These are phyloP conservation scores for Rhodotorula graminis DNA, from an alignment of 768 basidiomycete genomes.

Conservation along the genomic window DNA sequence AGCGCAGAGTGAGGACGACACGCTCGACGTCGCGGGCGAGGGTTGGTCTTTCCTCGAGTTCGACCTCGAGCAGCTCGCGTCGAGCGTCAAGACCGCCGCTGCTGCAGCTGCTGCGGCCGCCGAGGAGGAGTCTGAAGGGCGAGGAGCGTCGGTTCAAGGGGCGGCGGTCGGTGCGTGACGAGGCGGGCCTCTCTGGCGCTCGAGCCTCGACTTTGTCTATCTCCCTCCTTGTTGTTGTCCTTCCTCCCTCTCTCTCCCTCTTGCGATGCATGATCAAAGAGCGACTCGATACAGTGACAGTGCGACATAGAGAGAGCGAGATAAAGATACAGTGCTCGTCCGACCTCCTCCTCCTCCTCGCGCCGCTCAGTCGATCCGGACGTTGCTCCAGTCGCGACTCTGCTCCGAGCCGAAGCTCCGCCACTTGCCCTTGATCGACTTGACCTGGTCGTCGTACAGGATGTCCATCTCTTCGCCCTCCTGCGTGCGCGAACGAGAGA, in stretches of 20 bases:
- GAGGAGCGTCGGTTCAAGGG: not conserved
- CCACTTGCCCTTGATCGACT: conserved; percentile 32
- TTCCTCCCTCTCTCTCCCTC: too few species aligned
- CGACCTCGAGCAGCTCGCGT: conserved; percentile 4
- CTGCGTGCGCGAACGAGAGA: not conserved
- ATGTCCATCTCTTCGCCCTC: conserved; percentile 15
- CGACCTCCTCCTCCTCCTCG: not conserved
- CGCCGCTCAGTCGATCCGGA: conserved; percentile 16
- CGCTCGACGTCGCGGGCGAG: not conserved
- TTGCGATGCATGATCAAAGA: not conserved
- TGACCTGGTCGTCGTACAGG: conserved; percentile 19
- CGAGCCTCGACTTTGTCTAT: not conserved
- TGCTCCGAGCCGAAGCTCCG: conserved; percentile 20
- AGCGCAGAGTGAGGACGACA: not conserved
- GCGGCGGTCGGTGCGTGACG: not conserved
- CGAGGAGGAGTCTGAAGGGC: not conserved
- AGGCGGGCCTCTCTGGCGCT: too few species aligned
- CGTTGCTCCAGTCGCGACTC: conserved; percentile 19
- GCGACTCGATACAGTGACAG: too few species aligned
- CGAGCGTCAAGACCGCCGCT: conserved; percentile 8
- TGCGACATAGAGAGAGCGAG: too few species aligned
- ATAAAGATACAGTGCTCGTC: not conserved
- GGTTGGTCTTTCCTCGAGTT: conserved; percentile 25
- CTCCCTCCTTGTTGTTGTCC: not conserved
- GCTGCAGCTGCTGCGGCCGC: conserved; percentile 1